Base-by-base conservation (phyloP, 495 filamentous ascomycete species). In the Xylaria longipes region DNA sequence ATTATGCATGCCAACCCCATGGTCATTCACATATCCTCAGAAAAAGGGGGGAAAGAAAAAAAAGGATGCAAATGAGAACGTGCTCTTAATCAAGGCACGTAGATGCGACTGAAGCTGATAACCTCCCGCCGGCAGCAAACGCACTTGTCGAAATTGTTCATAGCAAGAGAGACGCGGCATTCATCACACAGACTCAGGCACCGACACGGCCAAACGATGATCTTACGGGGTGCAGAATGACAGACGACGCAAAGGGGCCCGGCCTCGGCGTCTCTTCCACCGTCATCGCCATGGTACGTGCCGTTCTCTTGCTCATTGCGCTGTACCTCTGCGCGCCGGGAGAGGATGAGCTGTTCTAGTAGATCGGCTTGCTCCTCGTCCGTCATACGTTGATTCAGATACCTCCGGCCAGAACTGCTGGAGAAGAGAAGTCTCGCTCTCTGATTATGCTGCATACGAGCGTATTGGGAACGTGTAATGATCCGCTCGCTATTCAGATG, bases 111-210 rank as follows among this genome's bases (percentile, higher is more conserved):
- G 80, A 96, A 98, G 29, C 94, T 95, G 35, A 88, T 88, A 31
- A 97, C 92, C 72, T 95, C 92, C 71, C 92, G 88, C 62, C 96
- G 86, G 78, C 96, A 98, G 73, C 95, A 98, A 27, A 98, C 94
- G 74, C 96, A 99, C 74, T 91, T 95, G 54, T 93, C 91, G 76
- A 95, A 98, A 80, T 98, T 98, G 75, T 97, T 97, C 92, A 97
- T 93, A 9, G 96, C 96, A 39, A 99, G 87, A 65, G 92, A 94
- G 31, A 99, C 91, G 25, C 96, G 86, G 80, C 96, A 98, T 67
- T 98, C 96, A 77, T 99, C 96, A 76, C 96, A 98, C 31, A 97
- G 84, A 71, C 93, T 94, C 56, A 99, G 85, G 78, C 96, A 99
- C 25, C 97, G 90, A 77, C 96, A 99, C 3, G 96, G 96, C 97